A percentile compares a stretch with the other conserved stretches of the same genome.
Conservation (phyloP, 202 grass and related monocot species). For the Zoysia matrella region DNA sequence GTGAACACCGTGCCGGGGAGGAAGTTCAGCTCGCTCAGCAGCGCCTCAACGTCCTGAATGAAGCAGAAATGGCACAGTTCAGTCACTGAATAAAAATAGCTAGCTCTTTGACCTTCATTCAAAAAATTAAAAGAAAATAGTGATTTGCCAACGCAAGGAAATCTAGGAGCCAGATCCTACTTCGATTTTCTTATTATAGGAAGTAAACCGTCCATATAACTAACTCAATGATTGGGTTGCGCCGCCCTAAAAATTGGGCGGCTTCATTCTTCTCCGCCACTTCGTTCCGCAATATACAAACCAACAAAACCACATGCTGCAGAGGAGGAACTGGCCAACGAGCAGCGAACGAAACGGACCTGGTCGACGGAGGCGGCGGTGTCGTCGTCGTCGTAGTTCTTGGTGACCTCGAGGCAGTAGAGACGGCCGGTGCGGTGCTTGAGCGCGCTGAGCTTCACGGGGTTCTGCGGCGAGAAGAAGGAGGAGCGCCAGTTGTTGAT, state of each 20-base stretch:
- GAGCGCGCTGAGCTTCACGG: conserved; percentile 84
- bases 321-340: background rate
- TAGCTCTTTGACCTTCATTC: no score
- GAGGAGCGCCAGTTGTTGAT: conserved; percentile 99
- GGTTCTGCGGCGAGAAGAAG: conserved; percentile 94
- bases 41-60: conserved; percentile 70
- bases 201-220: conserved; percentile 25
- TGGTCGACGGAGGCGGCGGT: conserved; percentile 67
- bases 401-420: conserved; percentile 93
- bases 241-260: conserved; percentile 34
- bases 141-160: conserved; percentile 29
- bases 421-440: conserved; percentile 59
- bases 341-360: conserved; percentile 30
- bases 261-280: background rate
- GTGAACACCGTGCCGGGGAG: conserved; percentile 80
- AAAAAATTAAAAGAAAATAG: background rate
- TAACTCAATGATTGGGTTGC: conserved; percentile 55
- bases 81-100: background rate
- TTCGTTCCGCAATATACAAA: background rate
- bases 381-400: conserved; percentile 74
- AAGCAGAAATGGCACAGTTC: no score
- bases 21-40: conserved; percentile 72
- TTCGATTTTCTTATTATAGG: background rate
- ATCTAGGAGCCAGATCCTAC: conserved; percentile 45
- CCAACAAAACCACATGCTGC: background rate